Base-by-base conservation (phyloP, 345 rosid species). In the Eucalyptus sp. region DNA sequence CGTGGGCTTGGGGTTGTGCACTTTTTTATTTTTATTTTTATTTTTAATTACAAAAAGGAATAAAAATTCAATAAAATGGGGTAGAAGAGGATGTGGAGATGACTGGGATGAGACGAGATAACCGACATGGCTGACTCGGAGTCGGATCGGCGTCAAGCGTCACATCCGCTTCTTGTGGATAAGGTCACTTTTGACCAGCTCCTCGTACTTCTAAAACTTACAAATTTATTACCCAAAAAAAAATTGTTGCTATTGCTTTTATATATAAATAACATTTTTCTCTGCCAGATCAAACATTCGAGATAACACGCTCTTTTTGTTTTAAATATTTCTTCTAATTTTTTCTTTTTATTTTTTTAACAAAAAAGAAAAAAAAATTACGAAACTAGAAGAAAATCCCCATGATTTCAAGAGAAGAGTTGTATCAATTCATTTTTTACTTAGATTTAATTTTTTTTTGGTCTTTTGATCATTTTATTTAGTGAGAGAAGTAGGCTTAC, bases 401-500 rank as follows among this genome's bases (percentile, higher is more conserved):
- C 3, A 29, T 14, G 18, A 29, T 29, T 64, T 64, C 7, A 64
- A 64, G 10, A 29, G 5, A 64, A 29, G 18, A 3, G 9, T 60
- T 27, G 4, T 56, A 10, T 24, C 11, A 5, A 27, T 60, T 64
- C 76, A 4, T 29, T n/a, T 62, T 62, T 13, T 7, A 29, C 33
- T 64, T 0, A 52, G 4, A n/a, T 64, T 2, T 27, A 25, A 27
- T 60, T 12, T 1, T 12, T 60, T 27, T 8, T 12, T 31, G 0
- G 12, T 60, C 29, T 60, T 29, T 11, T 1, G 2, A 60, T 60
- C 4, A 25, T 60, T 27, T 60, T 11, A 60, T 60, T 13, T 1
- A 12, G 12, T 1, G 0, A 1, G 16, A 27, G 4, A 27, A 27
- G 0, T 60, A 3, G 6, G 13, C 16, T 25, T 60, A 60, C 27